phyloP scores from a whole-genome alignment of 73 alveolate genomes.

The Uronychia binucleata region DNA sequence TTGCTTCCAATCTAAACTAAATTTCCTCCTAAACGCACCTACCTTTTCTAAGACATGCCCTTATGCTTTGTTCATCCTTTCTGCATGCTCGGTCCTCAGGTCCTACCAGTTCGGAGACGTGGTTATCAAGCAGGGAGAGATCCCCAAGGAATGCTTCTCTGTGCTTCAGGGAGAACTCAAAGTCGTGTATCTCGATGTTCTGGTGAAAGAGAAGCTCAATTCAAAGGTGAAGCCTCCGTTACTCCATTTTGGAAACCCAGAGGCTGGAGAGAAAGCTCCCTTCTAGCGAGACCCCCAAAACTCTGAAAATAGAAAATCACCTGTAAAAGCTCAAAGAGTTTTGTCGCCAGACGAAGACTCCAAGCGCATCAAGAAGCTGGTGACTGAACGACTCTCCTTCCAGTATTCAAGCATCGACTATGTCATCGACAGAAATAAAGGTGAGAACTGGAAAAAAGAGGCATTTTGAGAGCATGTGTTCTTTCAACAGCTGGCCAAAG shows the following conservation, averaged over 20 bases:
- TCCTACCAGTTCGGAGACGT: neutral
- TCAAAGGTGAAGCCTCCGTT: neutral
- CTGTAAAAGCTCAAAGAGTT: too few species aligned
- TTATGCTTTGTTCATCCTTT: neutral
- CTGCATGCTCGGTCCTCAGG: neutral
- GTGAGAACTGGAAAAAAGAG: neutral
- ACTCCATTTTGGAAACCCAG: neutral
- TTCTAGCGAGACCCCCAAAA: neutral
- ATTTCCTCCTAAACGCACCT: neutral
- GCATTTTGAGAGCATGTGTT: neutral
- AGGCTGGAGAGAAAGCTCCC: neutral
- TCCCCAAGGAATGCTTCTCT: neutral
- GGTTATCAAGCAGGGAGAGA: neutral
- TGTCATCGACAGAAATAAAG: neutral
- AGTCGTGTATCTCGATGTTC: neutral
- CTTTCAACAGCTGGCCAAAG: neutral
- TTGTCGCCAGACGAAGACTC: too few species aligned
- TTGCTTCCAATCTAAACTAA: neutral
- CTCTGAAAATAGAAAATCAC: neutral
- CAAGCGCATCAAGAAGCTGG: neutral
- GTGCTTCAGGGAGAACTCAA: neutral
- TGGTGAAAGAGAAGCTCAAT: neutral
- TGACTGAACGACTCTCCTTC: neutral
- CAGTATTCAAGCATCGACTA: neutral
- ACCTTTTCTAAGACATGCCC: neutral